Conservation (phyloP, 2,329 filamentous ascomycete species). For the Colletotrichum aenigma region DNA sequence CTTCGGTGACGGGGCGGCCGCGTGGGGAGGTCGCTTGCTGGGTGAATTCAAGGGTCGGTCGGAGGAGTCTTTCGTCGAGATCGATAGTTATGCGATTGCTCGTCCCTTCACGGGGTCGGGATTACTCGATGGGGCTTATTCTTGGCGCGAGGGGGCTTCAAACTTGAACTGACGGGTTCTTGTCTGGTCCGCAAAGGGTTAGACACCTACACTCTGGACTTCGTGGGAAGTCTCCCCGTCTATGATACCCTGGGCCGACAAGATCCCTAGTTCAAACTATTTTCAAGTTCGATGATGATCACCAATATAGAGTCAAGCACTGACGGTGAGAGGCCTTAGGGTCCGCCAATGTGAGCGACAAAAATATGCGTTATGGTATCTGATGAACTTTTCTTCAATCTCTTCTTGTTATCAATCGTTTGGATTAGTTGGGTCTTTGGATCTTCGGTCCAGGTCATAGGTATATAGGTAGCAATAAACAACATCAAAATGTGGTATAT, state of each 20-base stretch:
- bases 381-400: constrained; percentile 39
- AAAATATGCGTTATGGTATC: constrained; percentile 52
- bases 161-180: constrained; percentile 31
- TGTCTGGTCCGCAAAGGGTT: constrained; percentile 4
- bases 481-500: constrained; percentile 14
- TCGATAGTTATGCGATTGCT: constrained; percentile 99
- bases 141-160: constrained; percentile 90
- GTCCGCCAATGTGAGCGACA: constrained; percentile 25
- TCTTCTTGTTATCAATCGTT: neutral
- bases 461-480: neutral
- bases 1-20: constrained; percentile 31
- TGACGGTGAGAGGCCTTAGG: constrained; percentile 57
- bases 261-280: neutral
- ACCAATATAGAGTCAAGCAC: constrained; percentile 98
- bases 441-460: neutral
- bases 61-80: constrained; percentile 81
- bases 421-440: neutral
- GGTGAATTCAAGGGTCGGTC: constrained; percentile 40
- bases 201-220: constrained; percentile 38
- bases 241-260: constrained; percentile 23
- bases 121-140: constrained; percentile 99
- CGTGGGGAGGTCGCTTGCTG: constrained; percentile 29
- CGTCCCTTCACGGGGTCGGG: constrained; percentile 48
- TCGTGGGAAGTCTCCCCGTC: constrained; percentile 45
- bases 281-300: constrained; percentile 74